phyloP scores from a whole-genome alignment of 2,329 filamentous ascomycete genomes.

The Westerdykella sp. region DNA sequence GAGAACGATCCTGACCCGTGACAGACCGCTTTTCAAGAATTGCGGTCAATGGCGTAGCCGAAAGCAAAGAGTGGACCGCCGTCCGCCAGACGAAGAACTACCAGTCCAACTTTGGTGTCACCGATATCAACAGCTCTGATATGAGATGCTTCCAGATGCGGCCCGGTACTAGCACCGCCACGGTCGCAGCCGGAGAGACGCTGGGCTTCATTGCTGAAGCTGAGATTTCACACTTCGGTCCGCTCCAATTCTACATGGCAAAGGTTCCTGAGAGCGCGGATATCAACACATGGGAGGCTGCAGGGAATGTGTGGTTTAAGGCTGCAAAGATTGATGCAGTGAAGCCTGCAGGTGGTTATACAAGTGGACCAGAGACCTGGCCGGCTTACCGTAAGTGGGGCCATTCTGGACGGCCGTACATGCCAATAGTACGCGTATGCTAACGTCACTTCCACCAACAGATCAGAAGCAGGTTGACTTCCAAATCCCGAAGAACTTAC shows the following conservation, averaged over 20 bases:
- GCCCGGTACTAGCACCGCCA: constrained; percentile 39
- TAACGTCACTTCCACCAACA: constrained; percentile 1
- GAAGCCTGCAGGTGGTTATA: constrained; percentile 10
- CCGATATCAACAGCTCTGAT: constrained; percentile 42
- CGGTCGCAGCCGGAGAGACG: constrained; percentile 41
- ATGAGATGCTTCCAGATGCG: constrained; percentile 49
- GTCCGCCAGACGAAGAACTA: constrained; percentile 47
- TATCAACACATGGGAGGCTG: constrained; percentile 23
- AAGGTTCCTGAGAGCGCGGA: constrained; percentile 36
- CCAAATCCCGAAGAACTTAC: constrained; percentile 31
- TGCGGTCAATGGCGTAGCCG: constrained; percentile 19
- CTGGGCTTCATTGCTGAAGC: constrained; percentile 43
- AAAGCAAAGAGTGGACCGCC: constrained; percentile 41
- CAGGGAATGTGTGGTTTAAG: constrained; percentile 32
- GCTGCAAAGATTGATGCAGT: constrained; percentile 18
- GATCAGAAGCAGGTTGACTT: constrained; percentile 31
- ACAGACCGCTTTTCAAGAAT: constrained; percentile 23
- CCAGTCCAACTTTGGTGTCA: constrained; percentile 47
- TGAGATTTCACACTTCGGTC: constrained; percentile 48
- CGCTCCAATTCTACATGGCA: constrained; percentile 51
- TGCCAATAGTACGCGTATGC: background rate
- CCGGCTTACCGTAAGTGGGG: constrained; percentile 28
- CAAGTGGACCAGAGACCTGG: constrained; percentile 21
- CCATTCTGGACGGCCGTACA: constrained; percentile 12
- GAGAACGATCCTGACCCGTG: background rate